Evolutionary conservation across 805 yeast genomes (phyloP), one percentile per base, ranked within the genome.

Genomic region (Tetrapisispora pingtungensis): DNA sequence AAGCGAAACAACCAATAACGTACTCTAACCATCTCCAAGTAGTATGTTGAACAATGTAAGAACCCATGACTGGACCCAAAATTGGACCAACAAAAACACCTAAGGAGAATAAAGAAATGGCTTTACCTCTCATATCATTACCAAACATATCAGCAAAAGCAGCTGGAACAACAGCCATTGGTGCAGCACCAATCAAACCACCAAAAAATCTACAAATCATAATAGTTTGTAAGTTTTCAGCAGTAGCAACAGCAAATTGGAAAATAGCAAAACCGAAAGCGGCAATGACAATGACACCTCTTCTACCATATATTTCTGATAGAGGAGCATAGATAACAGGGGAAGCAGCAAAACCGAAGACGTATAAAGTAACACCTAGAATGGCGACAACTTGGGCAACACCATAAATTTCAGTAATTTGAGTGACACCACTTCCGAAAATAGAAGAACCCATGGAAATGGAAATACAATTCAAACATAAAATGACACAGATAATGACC

Each of bases 301-400:
- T 75, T 62, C 95, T 75, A 44, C 94, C 93, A 52, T 72, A 80
- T 32, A 81, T 56, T 61, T 84, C 95, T n/a, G 90, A 81, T 32
- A 84, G 60, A 4, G 95, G 96, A 22, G 93, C 96, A 87, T 93
- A 89, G 32, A 86, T 56, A 41, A 89, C 70, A 3, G 97, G 97
- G 17, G 97, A 96, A 0, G 86, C 74, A 1, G 96, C 97, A 65
- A 88, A 90, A 10, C 97, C 97, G 35, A 87, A 63, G n/a, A 89
- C 96, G 55, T 77, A 89, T 22, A 88, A 69, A 0, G 96, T 79
- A 10, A 87, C 73, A 45, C 86, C 84, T 39, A 90, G 70, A 19
- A 84, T 74, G 13, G 83, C 81, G n/a, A 80, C 89, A 10, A 78
- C 83, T 7, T 56, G 49, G 35, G 84, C 81, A 40, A 89, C 78